Evolutionary conservation across 2,329 filamentous ascomycete species (phyloP).

Genomic region (Metarhizium sp.): DNA sequence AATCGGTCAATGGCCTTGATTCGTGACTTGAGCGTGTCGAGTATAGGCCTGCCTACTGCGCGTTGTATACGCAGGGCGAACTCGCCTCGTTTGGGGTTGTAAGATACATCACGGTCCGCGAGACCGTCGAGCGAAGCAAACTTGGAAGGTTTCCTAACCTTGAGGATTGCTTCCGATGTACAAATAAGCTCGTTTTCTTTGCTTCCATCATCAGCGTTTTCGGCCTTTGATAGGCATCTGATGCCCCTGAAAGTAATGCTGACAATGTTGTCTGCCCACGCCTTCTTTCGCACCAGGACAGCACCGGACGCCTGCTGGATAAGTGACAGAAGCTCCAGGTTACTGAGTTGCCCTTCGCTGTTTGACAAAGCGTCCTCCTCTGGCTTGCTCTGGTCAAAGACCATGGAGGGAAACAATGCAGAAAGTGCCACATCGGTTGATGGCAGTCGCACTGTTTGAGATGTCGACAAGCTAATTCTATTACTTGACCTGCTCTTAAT

Average conservation of each 20-base stretch:
- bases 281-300: conserved; percentile 16
- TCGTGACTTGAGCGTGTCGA: conserved; percentile 49
- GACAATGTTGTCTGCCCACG: conserved; percentile 52
- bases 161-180: conserved; percentile 44
- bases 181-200: conserved; percentile 22
- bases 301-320: conserved; percentile 12
- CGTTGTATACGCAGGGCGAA: conserved; percentile 54
- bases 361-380: conserved; percentile 1
- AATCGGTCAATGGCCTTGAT: conserved; percentile 61
- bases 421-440: conserved; percentile 40
- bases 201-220: conserved; percentile 5
- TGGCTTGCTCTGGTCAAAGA: conserved; percentile 15
- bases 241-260: conserved; percentile 47
- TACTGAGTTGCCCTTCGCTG: conserved; percentile 4
- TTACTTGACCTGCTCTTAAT: conserved; percentile 30
- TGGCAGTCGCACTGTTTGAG: conserved; percentile 36
- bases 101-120: conserved; percentile 53
- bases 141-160: conserved; percentile 41
- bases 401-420: conserved; percentile 30
- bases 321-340: conserved; percentile 15
- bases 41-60: conserved; percentile 46
- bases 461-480: conserved; percentile 27
- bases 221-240: conserved; percentile 14
- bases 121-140: conserved; percentile 45
- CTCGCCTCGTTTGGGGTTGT: conserved; percentile 47